Evolutionary conservation across 306 rosid genomes (phyloP).

Genomic region (Canavalia gladiata): DNA sequence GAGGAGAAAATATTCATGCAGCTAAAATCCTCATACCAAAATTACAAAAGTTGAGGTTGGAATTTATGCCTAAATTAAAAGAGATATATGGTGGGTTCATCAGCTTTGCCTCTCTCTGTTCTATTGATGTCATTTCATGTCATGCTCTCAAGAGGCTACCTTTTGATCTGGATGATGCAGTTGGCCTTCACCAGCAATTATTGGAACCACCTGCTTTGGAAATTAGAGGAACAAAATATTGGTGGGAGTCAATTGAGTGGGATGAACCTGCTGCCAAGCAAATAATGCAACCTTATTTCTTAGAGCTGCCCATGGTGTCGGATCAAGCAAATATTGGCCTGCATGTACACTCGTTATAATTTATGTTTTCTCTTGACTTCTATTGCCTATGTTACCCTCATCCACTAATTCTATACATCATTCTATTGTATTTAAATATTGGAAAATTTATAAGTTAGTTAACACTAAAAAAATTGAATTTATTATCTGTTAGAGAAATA

Average conservation of each 20-base stretch:
- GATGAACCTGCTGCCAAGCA: constrained; percentile 22
- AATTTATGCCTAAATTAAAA: constrained; percentile 21
- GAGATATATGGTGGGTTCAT: constrained; percentile 24
- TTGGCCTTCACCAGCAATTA: neutral
- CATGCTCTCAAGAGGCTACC: constrained; percentile 42
- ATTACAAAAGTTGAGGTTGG: constrained; percentile 36
- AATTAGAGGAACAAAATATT: constrained; percentile 40
- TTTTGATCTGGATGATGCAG: constrained; percentile 33
- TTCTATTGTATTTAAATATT: too few relatives aligned
- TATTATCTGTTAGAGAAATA: neutral
- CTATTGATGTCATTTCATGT: constrained; percentile 29
- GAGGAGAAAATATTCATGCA: neutral
- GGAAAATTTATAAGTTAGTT: too few relatives aligned
- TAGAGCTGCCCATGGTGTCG: neutral
- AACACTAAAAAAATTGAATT: too few relatives aligned
- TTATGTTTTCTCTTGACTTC: neutral
- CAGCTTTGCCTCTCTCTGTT: neutral
- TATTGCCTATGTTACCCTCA: too few relatives aligned
- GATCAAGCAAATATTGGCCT: constrained; percentile 5
- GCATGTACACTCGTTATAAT: neutral
- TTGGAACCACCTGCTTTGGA: neutral
- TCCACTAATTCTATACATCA: too few relatives aligned
- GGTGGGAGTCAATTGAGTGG: constrained; percentile 46
- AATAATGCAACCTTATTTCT: constrained; percentile 8
- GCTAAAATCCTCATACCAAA: constrained; percentile 30